Conservation (phyloP, 208 protist genomes). For the Acanthamoeba lenticulata region DNA sequence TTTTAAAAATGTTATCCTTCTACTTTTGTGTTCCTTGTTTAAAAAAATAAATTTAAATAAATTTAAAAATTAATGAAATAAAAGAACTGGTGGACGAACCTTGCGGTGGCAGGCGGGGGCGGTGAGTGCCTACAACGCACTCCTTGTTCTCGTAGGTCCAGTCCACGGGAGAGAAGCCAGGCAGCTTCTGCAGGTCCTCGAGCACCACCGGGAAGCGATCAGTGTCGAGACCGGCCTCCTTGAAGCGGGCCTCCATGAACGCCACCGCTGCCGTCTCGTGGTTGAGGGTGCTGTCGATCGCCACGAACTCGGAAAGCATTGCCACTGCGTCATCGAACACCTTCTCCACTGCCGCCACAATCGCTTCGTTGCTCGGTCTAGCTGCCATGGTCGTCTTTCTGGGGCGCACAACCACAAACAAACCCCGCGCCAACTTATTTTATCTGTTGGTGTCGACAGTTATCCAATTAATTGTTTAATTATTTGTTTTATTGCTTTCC, state of each 20-base stretch:
- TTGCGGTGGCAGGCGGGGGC: not conserved
- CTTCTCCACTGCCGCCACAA: slow-evolving; percentile 68
- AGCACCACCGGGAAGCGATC: slow-evolving; percentile 71
- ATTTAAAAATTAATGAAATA: not conserved
- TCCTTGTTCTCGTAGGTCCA: slow-evolving; percentile 78
- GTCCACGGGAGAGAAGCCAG: slow-evolving; percentile 76
- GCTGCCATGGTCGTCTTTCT: not conserved
- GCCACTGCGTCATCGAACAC: slow-evolving; percentile 71
- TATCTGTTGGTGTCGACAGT: too few relatives aligned
- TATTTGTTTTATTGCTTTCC: too few relatives aligned
- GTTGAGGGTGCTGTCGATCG: slow-evolving; percentile 73
- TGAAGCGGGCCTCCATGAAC: slow-evolving; percentile 72
- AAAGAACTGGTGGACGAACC: not conserved
- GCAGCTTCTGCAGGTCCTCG: slow-evolving; percentile 68
- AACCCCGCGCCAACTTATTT: too few relatives aligned
- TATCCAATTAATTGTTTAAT: too few relatives aligned
- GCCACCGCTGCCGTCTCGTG: slow-evolving; percentile 68
- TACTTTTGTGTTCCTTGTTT: not conserved
- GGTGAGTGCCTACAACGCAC: slow-evolving; percentile 73
- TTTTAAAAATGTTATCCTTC: not conserved
- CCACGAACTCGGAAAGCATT: slow-evolving; percentile 74
- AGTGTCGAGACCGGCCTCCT: slow-evolving; percentile 43
- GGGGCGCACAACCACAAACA: not conserved
- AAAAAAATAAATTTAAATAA: not conserved
- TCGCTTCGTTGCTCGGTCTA: slow-evolving; percentile 71